Evolutionary conservation across 2,329 filamentous ascomycete species (phyloP).

Genomic region (Pseudogymnoascus sp.): DNA sequence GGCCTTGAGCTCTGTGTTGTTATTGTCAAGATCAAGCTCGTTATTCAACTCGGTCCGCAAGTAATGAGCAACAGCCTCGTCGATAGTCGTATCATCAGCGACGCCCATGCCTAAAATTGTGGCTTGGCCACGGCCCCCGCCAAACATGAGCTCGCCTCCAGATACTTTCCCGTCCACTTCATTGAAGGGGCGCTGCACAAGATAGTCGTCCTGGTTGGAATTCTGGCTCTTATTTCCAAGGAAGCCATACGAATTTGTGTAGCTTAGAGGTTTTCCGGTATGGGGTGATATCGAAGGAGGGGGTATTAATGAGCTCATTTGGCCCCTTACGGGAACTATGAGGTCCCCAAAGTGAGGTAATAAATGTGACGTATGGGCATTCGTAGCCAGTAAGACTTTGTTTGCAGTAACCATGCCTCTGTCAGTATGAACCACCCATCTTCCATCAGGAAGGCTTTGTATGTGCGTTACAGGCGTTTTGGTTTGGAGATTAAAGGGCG

Average conservation of each 20-base stretch:
- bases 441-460: conserved; percentile 27
- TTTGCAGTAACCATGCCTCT: conserved; percentile 58
- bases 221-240: conserved; percentile 38
- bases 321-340: conserved; percentile 69
- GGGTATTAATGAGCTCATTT: conserved; percentile 59
- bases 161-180: conserved; percentile 18
- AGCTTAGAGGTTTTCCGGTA: conserved; percentile 14
- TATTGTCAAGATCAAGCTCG: conserved; percentile 26
- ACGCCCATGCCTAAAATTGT: conserved; percentile 46
- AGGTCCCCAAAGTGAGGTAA: conserved; percentile 60
- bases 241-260: conserved; percentile 46
- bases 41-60: conserved; percentile 22
- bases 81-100: conserved; percentile 51
- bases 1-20: conserved; percentile 37
- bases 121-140: conserved; percentile 57
- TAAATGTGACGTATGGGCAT: conserved; percentile 73
- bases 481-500: conserved; percentile 63
- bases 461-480: conserved; percentile 55
- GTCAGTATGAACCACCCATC: conserved; percentile 57
- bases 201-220: conserved; percentile 57
- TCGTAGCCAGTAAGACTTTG: conserved; percentile 69
- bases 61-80: conserved; percentile 34
- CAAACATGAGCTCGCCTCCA: conserved; percentile 57
- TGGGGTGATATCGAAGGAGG: conserved; percentile 34
- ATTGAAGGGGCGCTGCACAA: conserved; percentile 56